Base-by-base conservation (phyloP, 164 flowering plant species). In the Chimonanthus praecox region DNA sequence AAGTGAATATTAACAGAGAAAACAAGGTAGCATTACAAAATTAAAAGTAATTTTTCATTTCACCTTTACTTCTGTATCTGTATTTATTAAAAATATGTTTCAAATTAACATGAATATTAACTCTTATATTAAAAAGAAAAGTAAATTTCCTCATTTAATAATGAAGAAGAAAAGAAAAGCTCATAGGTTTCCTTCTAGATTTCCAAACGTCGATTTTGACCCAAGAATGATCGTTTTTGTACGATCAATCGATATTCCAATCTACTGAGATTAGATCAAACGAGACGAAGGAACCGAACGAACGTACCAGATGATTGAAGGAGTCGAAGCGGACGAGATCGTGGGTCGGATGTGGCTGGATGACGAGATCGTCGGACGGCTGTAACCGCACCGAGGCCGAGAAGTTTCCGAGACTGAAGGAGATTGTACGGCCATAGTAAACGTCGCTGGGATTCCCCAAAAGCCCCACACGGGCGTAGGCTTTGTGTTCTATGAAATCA, bases 391-490 rank as follows among this genome's bases (percentile, higher is more conserved):
- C 99, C 54, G 88, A 70, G 9, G 99, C 97, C 83, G 84, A 93
- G 91, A 93, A 95, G 71, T 95, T 93, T 63, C 81, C 88, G 54
- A 93, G 79, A 74, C 84, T 84, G 80, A 92, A 78, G 10, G 98
- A 92, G 77, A 95, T 90, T 2, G 97, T 83, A 6, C 87, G 85
- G 72, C 99, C 98, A 69, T 62, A 81, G 76, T 95, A 95, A 15
- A 93, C 98, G 74, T 93, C 98, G 76, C 98, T 92, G 2, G 98
- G 99, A 79, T 95, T 95, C 0, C 98, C 98, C 8, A 95, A 81
- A 0, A 95, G 74, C 3, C 98, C 99, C 2, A 95, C 85, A 47
- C 98, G 76, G 0, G 96, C 98, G 58, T 85, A 85, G 0, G 88
- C 82, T 71, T 80, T 89, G 85, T 85, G 96, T 80, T 88, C 94